Percentiles rank a stretch among this genome's conserved stretches.
Evolutionary conservation across 2,329 filamentous ascomycete species (phyloP).

Genomic region (Chalaropsis thielavioides): DNA sequence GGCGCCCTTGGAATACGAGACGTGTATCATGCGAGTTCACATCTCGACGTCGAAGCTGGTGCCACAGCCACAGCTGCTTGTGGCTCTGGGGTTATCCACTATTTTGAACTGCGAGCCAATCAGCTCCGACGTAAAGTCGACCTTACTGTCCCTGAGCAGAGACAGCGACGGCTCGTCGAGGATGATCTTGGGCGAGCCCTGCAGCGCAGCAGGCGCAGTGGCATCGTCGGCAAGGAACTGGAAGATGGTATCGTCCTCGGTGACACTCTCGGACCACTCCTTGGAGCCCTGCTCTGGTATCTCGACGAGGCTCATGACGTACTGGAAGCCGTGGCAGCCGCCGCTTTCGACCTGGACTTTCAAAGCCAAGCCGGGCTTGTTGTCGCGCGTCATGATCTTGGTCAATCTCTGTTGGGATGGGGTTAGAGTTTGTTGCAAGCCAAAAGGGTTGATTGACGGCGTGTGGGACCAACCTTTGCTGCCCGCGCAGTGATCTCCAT

Average conservation of each 20-base stretch:
- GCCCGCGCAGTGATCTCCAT: constrained; percentile 76
- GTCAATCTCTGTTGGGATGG: constrained; percentile 44
- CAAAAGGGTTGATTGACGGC: constrained; percentile 18
- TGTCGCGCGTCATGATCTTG: constrained; percentile 58
- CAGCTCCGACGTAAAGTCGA: constrained; percentile 92
- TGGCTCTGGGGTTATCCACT: constrained; percentile 78
- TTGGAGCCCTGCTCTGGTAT: constrained; percentile 32
- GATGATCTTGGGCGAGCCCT: constrained; percentile 56
- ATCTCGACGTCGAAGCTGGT: constrained; percentile 91
- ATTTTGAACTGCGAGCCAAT: constrained; percentile 88
- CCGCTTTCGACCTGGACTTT: constrained; percentile 85
- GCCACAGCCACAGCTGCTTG: constrained; percentile 90
- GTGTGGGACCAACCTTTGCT: constrained; percentile 44
- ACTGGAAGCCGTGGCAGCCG: constrained; percentile 96
- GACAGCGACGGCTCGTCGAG: constrained; percentile 80
- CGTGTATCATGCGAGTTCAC: constrained; percentile 27
- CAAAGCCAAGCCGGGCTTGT: constrained; percentile 69
- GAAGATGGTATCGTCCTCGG: constrained; percentile 80
- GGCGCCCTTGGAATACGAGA: neutral
- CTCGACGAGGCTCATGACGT: constrained; percentile 74
- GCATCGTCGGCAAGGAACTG: constrained; percentile 45
- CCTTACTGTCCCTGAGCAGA: constrained; percentile 78
- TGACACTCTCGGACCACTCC: constrained; percentile 26
- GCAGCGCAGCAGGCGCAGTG: constrained; percentile 20
- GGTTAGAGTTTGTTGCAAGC: neutral